Percentiles rank a stretch among this genome's conserved stretches.
Conservation (phyloP, 2,329 filamentous ascomycete genomes). For the Mycosphaerella arachidis region DNA sequence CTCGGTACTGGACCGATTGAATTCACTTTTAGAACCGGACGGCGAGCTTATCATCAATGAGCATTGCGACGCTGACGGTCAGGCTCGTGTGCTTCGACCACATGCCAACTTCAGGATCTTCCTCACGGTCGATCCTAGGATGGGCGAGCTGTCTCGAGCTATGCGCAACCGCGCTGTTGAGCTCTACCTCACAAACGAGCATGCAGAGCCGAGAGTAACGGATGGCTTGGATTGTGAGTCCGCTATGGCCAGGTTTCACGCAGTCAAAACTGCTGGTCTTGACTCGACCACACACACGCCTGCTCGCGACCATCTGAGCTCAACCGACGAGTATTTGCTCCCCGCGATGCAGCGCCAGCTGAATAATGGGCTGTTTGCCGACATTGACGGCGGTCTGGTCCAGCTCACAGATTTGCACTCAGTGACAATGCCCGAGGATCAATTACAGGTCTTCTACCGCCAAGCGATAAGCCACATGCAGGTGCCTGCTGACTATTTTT, state of each 20-base stretch:
- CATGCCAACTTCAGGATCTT: constrained; percentile 89
- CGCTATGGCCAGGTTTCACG: constrained; percentile 26
- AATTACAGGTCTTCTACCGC: constrained; percentile 30
- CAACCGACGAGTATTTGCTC: constrained; percentile 18
- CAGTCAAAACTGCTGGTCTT: constrained; percentile 2
- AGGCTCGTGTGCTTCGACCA: constrained; percentile 72
- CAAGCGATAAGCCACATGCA: constrained; percentile 31
- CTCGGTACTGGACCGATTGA: constrained; percentile 88
- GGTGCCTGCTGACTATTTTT: constrained; percentile 38
- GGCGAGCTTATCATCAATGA: constrained; percentile 89
- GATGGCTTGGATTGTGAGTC: constrained; percentile 26
- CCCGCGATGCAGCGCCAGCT: constrained; percentile 19
- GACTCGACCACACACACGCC: constrained; percentile 1
- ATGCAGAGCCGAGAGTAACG: constrained; percentile 5
- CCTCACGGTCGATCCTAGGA: constrained; percentile 83
- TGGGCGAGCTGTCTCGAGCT: constrained; percentile 89
- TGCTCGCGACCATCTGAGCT: constrained; percentile 22
- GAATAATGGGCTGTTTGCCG: constrained; percentile 13
- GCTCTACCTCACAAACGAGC: constrained; percentile 58
- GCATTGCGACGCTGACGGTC: constrained; percentile 76
- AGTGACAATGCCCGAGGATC: not conserved
- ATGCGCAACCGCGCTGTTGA: constrained; percentile 96
- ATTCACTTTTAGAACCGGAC: constrained; percentile 87
- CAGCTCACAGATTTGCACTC: not conserved
- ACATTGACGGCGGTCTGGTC: not conserved